Base-by-base conservation (phyloP, 2,329 filamentous ascomycete species). In the Venturia nashicola region DNA sequence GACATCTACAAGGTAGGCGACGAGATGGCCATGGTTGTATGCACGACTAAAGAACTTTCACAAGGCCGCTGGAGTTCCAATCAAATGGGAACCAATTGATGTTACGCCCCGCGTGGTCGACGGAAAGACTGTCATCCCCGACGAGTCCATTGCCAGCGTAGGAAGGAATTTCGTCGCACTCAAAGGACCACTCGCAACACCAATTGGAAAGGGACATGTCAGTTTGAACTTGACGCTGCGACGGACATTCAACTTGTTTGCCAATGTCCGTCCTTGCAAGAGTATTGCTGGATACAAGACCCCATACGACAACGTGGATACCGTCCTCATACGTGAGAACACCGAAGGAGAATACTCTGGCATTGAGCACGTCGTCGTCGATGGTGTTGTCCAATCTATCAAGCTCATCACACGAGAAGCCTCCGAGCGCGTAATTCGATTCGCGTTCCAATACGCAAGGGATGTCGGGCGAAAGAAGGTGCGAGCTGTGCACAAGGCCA, bases 341-440 rank as follows among this genome's bases (percentile, higher is more conserved):
- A 97, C 94, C 71, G 94, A 97, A 85, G 94, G 94, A 77, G 94
- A 97, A 83, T 99, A 99, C 86, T 96, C 91, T 51, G 94, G 94
- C 67, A 97, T 99, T 72, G 94, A 99, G 84, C 94, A 99, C 81
- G 86, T 97, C 65, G 94, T 97, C 42, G 91, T 97, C 32, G 92
- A 97, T 72, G 94, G 94, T 70, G 94, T 99, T 61, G 94, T 99
- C 36, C 94, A 99, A 85, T 93, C 88, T 82, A 99, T 99, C 81
- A 99, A 99, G 86, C 90, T 99, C 76, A 99, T 99, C 80, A 97
- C 95, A 73, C 85, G 87, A 69, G 91, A 92, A 76, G 94, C 94
- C 68, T 92, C 86, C 69, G 94, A 99, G 86, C 89, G 94, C 71
- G 94, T 99, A 64, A 86, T 97, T 70, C 88, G 92, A 75, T 99